Conservation (phyloP, 805 yeast species). For the Pichia scutulata region DNA sequence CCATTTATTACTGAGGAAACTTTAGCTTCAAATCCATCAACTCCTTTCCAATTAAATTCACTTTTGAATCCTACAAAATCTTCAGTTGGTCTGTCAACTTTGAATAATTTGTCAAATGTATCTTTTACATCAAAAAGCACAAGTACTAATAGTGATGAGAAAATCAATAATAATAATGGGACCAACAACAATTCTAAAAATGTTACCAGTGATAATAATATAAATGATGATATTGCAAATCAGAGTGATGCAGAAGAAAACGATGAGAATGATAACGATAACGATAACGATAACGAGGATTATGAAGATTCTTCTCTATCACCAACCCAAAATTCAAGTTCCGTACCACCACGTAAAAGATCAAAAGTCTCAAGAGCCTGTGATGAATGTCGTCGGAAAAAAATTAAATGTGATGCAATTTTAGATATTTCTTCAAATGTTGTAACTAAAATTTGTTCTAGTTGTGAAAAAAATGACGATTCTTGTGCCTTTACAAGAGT, state of each 20-base stretch:
- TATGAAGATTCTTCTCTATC: neutral
- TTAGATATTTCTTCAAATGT: constrained; percentile 36
- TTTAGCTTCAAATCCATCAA: neutral
- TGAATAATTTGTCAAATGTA: neutral
- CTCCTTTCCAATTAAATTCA: constrained; percentile 1
- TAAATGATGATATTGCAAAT: neutral
- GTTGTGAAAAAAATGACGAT: constrained; percentile 54
- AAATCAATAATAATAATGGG: neutral
- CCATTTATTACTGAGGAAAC: neutral
- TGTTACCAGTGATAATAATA: neutral
- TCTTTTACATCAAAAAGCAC: neutral
- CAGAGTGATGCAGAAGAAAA: neutral
- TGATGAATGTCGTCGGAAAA: constrained; percentile 70
- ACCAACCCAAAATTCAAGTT: neutral
- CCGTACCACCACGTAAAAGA: constrained; percentile 40
- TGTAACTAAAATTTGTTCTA: constrained; percentile 50
- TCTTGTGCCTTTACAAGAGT: constrained; percentile 60
- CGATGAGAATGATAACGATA: neutral
- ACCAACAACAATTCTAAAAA: neutral
- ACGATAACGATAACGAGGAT: neutral
- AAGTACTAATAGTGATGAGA: neutral
- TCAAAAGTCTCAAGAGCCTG: constrained; percentile 76
- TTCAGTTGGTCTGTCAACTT: neutral
- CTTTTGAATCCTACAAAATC: constrained; percentile 9
- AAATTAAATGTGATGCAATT: constrained; percentile 62